Evolutionary conservation across 805 yeast genomes (phyloP).

Genomic region (Danielia reshetovae): DNA sequence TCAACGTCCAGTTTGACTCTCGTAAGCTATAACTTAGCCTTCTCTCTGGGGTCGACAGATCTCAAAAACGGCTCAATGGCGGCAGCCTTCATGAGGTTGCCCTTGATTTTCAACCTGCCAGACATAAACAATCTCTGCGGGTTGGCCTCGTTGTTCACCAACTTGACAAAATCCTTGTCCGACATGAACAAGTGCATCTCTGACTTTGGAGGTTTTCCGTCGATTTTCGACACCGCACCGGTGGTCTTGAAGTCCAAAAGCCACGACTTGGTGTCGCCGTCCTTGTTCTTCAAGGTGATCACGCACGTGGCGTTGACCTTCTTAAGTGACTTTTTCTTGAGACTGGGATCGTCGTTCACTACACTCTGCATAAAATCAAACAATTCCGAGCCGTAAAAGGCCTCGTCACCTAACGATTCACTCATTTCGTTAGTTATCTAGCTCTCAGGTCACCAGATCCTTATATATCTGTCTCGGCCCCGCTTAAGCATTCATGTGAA

Average conservation of each 20-base stretch:
- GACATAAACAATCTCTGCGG: slow-evolving; percentile 7
- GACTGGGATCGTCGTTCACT: slow-evolving; percentile 19
- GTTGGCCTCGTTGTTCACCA: slow-evolving; percentile 9
- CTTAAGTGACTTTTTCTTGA: slow-evolving; percentile 16
- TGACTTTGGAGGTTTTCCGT: slow-evolving; percentile 35
- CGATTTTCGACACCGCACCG: slow-evolving; percentile 44
- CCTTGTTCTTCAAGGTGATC: slow-evolving; percentile 50
- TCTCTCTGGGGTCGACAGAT: slow-evolving; percentile 6
- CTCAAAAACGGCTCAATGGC: slow-evolving; percentile 7
- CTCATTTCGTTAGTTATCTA: no score
- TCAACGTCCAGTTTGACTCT: neutral
- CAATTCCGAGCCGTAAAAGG: slow-evolving; percentile 15
- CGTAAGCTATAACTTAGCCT: slow-evolving; percentile 4
- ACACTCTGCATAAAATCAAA: slow-evolving; percentile 22
- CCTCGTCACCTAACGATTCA: slow-evolving; percentile 19
- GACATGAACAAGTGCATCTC: slow-evolving; percentile 7
- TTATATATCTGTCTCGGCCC: no score
- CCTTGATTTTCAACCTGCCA: slow-evolving; percentile 8
- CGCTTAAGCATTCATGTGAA: no score
- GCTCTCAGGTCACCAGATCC: no score
- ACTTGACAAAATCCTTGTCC: slow-evolving; percentile 7
- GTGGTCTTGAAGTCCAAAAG: slow-evolving; percentile 59
- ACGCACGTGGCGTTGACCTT: slow-evolving; percentile 15
- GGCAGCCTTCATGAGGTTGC: slow-evolving; percentile 10
- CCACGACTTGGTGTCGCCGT: slow-evolving; percentile 60